Evolutionary conservation across 768 basidiomycete genomes (phyloP), one percentile per base, ranked within the genome.

Genomic region (Mycena venus): DNA sequence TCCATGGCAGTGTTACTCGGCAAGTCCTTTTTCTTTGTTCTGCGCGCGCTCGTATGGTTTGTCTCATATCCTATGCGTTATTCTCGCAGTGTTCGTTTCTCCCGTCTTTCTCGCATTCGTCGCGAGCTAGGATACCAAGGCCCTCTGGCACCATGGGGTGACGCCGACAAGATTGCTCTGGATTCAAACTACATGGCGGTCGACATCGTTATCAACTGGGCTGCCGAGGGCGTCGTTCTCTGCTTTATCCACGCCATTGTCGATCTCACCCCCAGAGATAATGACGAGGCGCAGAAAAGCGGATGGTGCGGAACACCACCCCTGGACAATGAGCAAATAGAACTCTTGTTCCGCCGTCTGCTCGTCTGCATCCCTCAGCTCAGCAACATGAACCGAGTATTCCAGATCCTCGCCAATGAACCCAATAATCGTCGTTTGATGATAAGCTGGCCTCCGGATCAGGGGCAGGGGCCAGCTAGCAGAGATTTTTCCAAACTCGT

Each of bases 121-220:
- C 90, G 91, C 73, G 80, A 89, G 66, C 88, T 96, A n/a, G 95
- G 95, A 51, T 89, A 92, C 82, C 82, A 86, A 23, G 93, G 91
- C 0, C 88, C 90, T 15, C 80, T 81, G 47, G 82, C 86, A 25
- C 81, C 86, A 9, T 95, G 92, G 90, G 80, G 84, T 38, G 92
- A 93, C 72, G 91, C 88, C 9, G 91, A 94, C 77, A 93, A 93
- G 83, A 87, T 93, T 75, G 87, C 90, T 14, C 79, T 91, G 21
- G 94, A 96, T 85, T 83, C 85, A 32, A 85, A 95, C 80, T 96
- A 96, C 82, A 93, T 96, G 91, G 92, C 92, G 7, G 93, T 95
- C 72, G 95, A 97, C 84, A 91, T 97, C 79, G 95, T 96, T 79
- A 94, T 96, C 80, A 97, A 96, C 83, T 94, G 92, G 91, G 95